Conservation (phyloP, 139 green algal species). For the Picochlorum sp. region DNA sequence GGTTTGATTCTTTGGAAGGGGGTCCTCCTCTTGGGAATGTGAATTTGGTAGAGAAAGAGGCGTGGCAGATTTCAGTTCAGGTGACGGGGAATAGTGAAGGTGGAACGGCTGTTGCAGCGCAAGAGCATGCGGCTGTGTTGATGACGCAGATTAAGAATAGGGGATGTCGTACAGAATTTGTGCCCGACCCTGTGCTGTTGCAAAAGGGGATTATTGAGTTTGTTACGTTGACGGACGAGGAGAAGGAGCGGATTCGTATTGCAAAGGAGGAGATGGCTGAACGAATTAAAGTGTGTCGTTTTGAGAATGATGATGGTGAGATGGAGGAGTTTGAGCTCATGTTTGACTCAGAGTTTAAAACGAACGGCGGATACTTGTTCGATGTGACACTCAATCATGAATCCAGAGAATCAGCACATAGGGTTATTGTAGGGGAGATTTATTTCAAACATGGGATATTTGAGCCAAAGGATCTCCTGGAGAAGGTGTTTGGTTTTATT, state of each 20-base stretch:
- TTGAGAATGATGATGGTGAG: constrained; percentile 14
- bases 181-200: constrained; percentile 51
- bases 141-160: constrained; percentile 40
- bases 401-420: constrained; percentile 49
- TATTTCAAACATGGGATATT: constrained; percentile 52
- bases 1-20: constrained; percentile 62
- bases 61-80: constrained; percentile 67
- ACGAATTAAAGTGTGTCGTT: constrained; percentile 8
- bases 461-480: constrained; percentile 38
- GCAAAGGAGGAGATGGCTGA: constrained; percentile 19
- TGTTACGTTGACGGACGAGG: constrained; percentile 37
- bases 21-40: constrained; percentile 65
- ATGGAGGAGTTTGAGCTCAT: constrained; percentile 17
- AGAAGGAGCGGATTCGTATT: constrained; percentile 30
- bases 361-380: constrained; percentile 73
- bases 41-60: constrained; percentile 53
- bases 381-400: constrained; percentile 49
- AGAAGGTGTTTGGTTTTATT: constrained; percentile 53
- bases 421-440: constrained; percentile 59
- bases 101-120: constrained; percentile 47
- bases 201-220: constrained; percentile 75
- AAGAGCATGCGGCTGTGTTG: constrained; percentile 29
- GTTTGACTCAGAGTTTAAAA: constrained; percentile 35
- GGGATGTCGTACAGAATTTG: constrained; percentile 75
- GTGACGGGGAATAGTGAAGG: constrained; percentile 62